Conservation (phyloP, 805 yeast genomes). For the Metschnikowia reukaufii region DNA sequence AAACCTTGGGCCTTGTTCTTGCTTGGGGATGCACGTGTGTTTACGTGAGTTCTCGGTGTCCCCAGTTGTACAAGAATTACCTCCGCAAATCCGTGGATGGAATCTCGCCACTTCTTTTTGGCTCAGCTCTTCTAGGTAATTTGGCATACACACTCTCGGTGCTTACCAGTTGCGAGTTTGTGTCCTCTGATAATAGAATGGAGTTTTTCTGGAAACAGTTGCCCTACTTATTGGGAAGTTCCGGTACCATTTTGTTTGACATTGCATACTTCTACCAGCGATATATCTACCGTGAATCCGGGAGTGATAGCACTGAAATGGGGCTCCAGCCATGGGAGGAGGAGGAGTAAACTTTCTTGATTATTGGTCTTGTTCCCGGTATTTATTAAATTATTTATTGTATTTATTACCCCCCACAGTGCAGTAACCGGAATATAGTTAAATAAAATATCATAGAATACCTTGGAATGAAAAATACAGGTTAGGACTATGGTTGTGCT, state of each 20-base stretch:
- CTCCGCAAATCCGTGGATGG: conserved; percentile 82
- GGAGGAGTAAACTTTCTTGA: background rate
- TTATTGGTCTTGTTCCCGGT: too few species aligned
- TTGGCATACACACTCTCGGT: conserved; percentile 75
- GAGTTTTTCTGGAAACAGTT: conserved; percentile 64
- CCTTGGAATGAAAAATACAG: too few species aligned
- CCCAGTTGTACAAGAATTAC: conserved; percentile 79
- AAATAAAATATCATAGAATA: too few species aligned
- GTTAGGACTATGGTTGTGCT: too few species aligned
- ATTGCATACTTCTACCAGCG: conserved; percentile 65
- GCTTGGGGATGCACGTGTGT: conserved; percentile 82
- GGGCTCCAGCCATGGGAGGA: conserved; percentile 12
- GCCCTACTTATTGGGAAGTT: conserved; percentile 81
- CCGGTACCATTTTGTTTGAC: conserved; percentile 84
- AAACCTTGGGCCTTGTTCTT: conserved; percentile 26
- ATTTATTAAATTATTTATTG: too few species aligned
- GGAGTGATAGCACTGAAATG: conserved; percentile 11
- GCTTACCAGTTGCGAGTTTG: conserved; percentile 58
- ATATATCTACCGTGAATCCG: conserved; percentile 28
- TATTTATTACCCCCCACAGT: too few species aligned
- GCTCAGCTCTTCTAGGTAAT: conserved; percentile 78
- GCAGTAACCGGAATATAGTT: too few species aligned
- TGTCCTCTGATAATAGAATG: conserved; percentile 30
- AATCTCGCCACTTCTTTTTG: conserved; percentile 74
- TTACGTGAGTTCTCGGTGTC: conserved; percentile 77